These are phyloP conservation scores for Sodiomyces alkalinus DNA, from an alignment of 2,329 filamentous ascomycete genomes.

Conservation along the genomic window DNA sequence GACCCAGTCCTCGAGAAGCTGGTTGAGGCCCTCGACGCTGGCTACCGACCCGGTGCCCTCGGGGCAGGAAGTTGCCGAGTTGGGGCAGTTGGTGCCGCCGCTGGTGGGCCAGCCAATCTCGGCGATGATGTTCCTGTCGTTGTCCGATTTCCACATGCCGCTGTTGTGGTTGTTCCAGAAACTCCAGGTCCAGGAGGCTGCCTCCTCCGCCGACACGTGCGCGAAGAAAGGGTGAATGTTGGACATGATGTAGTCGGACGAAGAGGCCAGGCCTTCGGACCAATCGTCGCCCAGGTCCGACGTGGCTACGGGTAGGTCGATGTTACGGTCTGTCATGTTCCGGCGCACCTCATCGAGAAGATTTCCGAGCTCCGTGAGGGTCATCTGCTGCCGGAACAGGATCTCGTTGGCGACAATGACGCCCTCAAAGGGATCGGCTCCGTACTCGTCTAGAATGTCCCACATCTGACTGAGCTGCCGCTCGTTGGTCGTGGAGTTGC, in stretches of 20 bases:
- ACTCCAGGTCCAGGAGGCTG: slow-evolving; percentile 63
- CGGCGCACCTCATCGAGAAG: slow-evolving; percentile 53
- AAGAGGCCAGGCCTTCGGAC: slow-evolving; percentile 50
- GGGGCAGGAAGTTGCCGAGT: slow-evolving; percentile 30
- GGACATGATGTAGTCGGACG: slow-evolving; percentile 82
- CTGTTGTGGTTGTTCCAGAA: slow-evolving; percentile 69
- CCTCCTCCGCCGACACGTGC: slow-evolving; percentile 51
- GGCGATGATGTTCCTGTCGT: slow-evolving; percentile 60
- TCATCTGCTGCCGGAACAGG: slow-evolving; percentile 63
- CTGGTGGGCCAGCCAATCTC: slow-evolving; percentile 84
- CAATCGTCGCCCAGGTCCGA: slow-evolving; percentile 85
- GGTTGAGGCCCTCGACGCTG: slow-evolving; percentile 65
- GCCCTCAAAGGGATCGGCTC: slow-evolving; percentile 55
- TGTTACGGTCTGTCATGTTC: slow-evolving; percentile 52
- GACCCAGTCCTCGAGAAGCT: slow-evolving; percentile 75
- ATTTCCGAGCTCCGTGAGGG: slow-evolving; percentile 41
- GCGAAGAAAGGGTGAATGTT: slow-evolving; percentile 96
- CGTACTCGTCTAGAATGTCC: slow-evolving; percentile 58
- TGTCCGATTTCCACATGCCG: slow-evolving; percentile 45
- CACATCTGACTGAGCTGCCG: slow-evolving; percentile 79
- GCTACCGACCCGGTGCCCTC: slow-evolving; percentile 55
- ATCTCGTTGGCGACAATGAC: slow-evolving; percentile 75
- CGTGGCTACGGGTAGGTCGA: slow-evolving; percentile 60
- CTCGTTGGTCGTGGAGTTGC: slow-evolving; percentile 66
- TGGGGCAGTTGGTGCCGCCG: slow-evolving; percentile 67